phyloP scores from a whole-genome alignment of 1,284 basidiomycete genomes.

The Sanghuangporus sanghuang region DNA sequence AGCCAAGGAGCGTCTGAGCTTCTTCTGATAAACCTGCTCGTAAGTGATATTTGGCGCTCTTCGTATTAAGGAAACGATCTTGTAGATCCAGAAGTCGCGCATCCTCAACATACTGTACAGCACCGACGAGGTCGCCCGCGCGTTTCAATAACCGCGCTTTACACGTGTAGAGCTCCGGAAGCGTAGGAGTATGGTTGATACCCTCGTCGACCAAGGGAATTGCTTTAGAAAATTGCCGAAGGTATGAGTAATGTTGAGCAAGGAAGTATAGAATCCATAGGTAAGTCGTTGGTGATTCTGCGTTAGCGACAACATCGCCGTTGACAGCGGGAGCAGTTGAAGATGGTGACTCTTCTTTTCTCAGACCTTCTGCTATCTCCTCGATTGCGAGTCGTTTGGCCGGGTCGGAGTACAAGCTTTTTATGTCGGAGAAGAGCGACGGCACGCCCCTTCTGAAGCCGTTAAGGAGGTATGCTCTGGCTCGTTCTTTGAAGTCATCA shows the following conservation, averaged over 20 bases:
- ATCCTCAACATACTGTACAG: slow-evolving; percentile 75
- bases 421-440: slow-evolving; percentile 91
- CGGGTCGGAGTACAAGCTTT: slow-evolving; percentile 70
- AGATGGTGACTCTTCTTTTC: slow-evolving; percentile 27
- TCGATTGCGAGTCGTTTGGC: slow-evolving; percentile 69
- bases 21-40: slow-evolving; percentile 76
- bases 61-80: slow-evolving; percentile 94
- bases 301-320: slow-evolving; percentile 25
- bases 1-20: slow-evolving; percentile 66
- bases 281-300: slow-evolving; percentile 76
- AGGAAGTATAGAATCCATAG: slow-evolving; percentile 97
- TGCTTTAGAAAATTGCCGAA: slow-evolving; percentile 51
- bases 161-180: slow-evolving; percentile 88
- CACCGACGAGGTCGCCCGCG: slow-evolving; percentile 75
- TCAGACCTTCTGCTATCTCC: slow-evolving; percentile 60
- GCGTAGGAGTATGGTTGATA: slow-evolving; percentile 83
- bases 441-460: slow-evolving; percentile 87
- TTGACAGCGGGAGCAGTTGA: slow-evolving; percentile 18
- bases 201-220: slow-evolving; percentile 66
- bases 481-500: slow-evolving; percentile 62
- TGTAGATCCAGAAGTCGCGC: slow-evolving; percentile 89
- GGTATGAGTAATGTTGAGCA: slow-evolving; percentile 83
- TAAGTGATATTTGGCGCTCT: slow-evolving; percentile 88
- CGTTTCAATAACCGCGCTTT: slow-evolving; percentile 86
- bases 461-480: slow-evolving; percentile 64